These are phyloP conservation scores for Diaporthe ilicicola DNA, from an alignment of 2,329 filamentous ascomycete species.

Conservation along the genomic window DNA sequence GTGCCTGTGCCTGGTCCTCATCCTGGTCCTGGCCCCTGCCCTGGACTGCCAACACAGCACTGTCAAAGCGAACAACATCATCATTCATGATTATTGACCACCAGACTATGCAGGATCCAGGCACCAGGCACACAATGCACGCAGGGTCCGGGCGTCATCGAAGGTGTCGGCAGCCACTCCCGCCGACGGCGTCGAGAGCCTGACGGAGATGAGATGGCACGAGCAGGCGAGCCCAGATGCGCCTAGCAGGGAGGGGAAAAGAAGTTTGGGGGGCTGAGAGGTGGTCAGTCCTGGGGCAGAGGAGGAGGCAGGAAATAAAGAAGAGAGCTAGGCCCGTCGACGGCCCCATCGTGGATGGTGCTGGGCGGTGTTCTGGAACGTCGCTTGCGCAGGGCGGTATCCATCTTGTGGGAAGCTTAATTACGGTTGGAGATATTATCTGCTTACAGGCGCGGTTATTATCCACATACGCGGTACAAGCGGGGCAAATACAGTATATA, in stretches of 20 bases:
- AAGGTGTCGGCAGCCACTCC: conserved; percentile 15
- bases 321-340: conserved; percentile 9
- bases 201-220: not conserved
- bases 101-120: not conserved
- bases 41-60: conserved; percentile 6
- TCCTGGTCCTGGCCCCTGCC: not conserved
- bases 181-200: conserved; percentile 11
- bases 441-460: too few species aligned
- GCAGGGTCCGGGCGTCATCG: not conserved
- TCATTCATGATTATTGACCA: not conserved
- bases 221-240: not conserved
- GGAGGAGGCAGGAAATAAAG: conserved; percentile 11
- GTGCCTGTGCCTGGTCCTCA: not conserved
- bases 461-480: too few species aligned
- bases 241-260: too few species aligned
- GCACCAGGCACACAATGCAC: conserved; percentile 16
- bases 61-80: conserved; percentile 2
- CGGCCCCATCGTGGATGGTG: not conserved
- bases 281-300: not conserved
- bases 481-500: too few species aligned
- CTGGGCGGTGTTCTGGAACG: conserved; percentile 8
- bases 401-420: conserved; percentile 21
- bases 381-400: conserved; percentile 9
- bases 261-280: not conserved
- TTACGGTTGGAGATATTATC: conserved; percentile 9